A percentile compares a stretch with the other conserved stretches of the same genome.
phyloP scores from a whole-genome alignment of 1,139 yeast genomes.

The Magnusiomyces magnusii region DNA sequence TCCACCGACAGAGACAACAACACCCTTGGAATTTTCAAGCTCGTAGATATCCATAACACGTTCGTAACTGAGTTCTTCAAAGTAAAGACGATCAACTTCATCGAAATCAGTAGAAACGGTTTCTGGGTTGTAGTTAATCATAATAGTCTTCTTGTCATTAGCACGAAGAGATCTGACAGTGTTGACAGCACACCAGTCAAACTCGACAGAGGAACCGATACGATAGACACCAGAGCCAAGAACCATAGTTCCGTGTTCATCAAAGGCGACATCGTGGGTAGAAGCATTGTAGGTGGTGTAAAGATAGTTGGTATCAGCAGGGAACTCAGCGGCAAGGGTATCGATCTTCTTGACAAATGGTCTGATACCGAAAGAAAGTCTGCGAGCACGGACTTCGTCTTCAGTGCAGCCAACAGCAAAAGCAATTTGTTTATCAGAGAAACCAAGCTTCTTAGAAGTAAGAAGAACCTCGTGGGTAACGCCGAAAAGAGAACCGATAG shows the following conservation, averaged over 20 bases:
- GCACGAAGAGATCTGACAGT: constrained; percentile 93
- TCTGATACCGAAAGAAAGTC: constrained; percentile 79
- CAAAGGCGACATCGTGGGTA: constrained; percentile 73
- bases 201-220: constrained; percentile 91
- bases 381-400: constrained; percentile 82
- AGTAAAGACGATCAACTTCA: constrained; percentile 95
- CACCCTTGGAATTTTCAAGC: constrained; percentile 85
- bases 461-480: constrained; percentile 62
- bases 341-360: constrained; percentile 98
- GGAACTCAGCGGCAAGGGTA: constrained; percentile 99
- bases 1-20: constrained; percentile 97
- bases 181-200: constrained; percentile 94
- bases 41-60: constrained; percentile 95
- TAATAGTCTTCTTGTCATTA: constrained; percentile 81
- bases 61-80: constrained; percentile 92
- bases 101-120: constrained; percentile 98
- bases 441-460: constrained; percentile 91
- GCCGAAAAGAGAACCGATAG: constrained; percentile 47
- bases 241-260: constrained; percentile 84
- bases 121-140: constrained; percentile 98
- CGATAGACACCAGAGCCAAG: constrained; percentile 93
- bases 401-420: constrained; percentile 84
- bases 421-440: constrained; percentile 96
- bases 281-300: constrained; percentile 95
- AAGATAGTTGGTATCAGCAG: constrained; percentile 91